Evolutionary conservation across 352 stramenopile species (phyloP), one percentile per base, ranked within the genome.

Genomic region (Phytophthora foliorum): DNA sequence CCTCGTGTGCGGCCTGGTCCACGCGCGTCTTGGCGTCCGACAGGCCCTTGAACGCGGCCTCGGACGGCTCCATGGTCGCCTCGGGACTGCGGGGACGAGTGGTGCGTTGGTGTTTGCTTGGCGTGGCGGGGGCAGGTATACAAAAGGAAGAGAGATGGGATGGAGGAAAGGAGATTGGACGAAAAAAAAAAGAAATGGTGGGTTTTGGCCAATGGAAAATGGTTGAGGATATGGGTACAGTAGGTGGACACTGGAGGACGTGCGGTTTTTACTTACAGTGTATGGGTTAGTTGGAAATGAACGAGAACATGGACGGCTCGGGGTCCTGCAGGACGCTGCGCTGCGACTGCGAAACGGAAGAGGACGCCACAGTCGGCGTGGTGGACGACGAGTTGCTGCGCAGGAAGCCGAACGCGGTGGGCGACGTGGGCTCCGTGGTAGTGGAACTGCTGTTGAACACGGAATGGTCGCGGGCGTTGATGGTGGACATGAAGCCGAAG

Each of bases 21-120:
- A 95, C 78, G 58, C 84, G 84, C 57, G 65, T 82, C 74, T 93
- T 93, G 63, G 81, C 86, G 58, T 93, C 84, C 22, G 74, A 60
- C 1, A 95, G 74, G 6, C 87, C 87, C 57, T 92, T 92, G 63
- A 92, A 80, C 53, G 57, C 38, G 32, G 71, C 64, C 55, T 86
- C 75, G 4, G 53, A 56, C 42, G 66, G n/a, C 58, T 75, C 69
- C 69, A 75, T 81, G 25, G 19, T 44, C 45, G 25, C 22, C n/a
- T n/a, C n/a, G n/a, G 39, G 25, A 51, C 50, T 73, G 60, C 42
- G 36, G 46, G 34, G 36, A 34, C 36, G 56, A 38, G 44, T 63
- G 44, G 29, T 48, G 19, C 2, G 31, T 31, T 57, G 22, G 11
- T 13, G 39, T 38, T 48, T 65, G 56, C 22, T 53, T 70, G 51